Percentiles rank a stretch among this genome's conserved stretches.
Conservation (phyloP, 768 basidiomycete genomes). For the Boletus barrowsii region DNA sequence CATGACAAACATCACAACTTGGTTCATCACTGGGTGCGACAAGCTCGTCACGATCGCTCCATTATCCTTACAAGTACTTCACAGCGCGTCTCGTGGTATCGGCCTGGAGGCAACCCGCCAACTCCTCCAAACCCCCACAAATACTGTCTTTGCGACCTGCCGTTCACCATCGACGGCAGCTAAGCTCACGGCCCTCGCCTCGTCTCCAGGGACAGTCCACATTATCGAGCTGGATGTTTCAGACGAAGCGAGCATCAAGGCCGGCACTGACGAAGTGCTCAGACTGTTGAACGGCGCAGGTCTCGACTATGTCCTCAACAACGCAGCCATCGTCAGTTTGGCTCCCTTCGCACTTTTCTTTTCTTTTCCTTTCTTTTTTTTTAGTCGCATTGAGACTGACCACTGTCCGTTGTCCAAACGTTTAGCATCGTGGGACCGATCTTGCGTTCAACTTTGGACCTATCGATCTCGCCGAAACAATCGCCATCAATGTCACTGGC, state of each 20-base stretch:
- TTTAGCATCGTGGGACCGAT: conserved; percentile 24
- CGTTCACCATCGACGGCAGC: conserved; percentile 18
- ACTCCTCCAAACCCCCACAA: conserved; percentile 11
- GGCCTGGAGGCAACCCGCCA: conserved; percentile 11
- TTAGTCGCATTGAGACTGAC: not conserved
- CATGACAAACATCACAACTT: conserved; percentile 2
- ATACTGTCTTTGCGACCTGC: conserved; percentile 25
- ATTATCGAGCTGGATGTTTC: conserved; percentile 33
- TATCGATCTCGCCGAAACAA: conserved; percentile 11
- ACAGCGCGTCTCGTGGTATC: conserved; percentile 12
- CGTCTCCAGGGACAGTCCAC: conserved; percentile 26
- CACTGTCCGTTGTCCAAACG: not conserved
- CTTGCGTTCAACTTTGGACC: conserved; percentile 24
- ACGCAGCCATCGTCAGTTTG: conserved; percentile 36
- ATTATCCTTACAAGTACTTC: no score
- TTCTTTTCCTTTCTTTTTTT: not conserved
- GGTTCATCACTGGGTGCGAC: conserved; percentile 9
- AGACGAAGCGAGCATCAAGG: conserved; percentile 25
- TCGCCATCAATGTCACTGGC: conserved; percentile 34
- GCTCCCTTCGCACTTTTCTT: not conserved
- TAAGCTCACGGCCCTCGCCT: conserved; percentile 7
- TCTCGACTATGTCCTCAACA: conserved; percentile 22
- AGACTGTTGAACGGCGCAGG: no score
- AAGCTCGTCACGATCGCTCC: not conserved
- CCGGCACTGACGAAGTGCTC: conserved; percentile 8